Evolutionary conservation across 768 basidiomycete genomes (phyloP), one percentile per base, ranked within the genome.

Genomic region (Leccinum truebloodii): DNA sequence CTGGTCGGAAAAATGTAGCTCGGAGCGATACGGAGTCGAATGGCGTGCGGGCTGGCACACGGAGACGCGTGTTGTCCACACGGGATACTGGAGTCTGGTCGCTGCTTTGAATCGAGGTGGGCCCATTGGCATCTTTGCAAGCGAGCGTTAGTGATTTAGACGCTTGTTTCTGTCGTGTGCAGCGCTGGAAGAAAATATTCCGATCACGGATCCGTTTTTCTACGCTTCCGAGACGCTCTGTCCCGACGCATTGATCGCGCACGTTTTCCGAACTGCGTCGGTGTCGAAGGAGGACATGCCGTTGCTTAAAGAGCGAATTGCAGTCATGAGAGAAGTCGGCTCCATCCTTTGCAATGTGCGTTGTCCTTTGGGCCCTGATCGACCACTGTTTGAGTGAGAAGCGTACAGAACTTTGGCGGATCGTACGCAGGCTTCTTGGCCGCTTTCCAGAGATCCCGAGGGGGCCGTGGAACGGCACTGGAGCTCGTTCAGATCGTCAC

Each of bases 81-180:
- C 90, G 0, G 94, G 94, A 0, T 96, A 96, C 68, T 93, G 92
- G 90, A 89, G 88, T 62, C 77, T 95, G 6, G 85, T 94, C 9
- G 92, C 94, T 34, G 85, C 91, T 2, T 69, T 95, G n/a, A 85
- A 94, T 69, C 78, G 88, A 80, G 93, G 92, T 91, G 63, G 44
- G 77, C 34, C 34, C 63, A 50, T 39, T 34, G 24, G 26, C 18
- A 32, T 20, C 34, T 20, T 24, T 10, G 10, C 14, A 1, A 1
- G 5, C 28, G 28, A 30, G 28, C 53, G 60, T 39, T 13, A 13
- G 22, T 58, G 60, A 37, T 37, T 18, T 28, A 30, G 20, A 58
- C 18, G 28, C 22, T 55, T 14, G 34, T 41, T 35, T 18, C 44
- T 52, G 24, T 4, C 16, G 35, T 13, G 58, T 34, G 35, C 62